Base-by-base conservation (phyloP, 2,329 filamentous ascomycete genomes). In the Aspergillus quadrilineatus region DNA sequence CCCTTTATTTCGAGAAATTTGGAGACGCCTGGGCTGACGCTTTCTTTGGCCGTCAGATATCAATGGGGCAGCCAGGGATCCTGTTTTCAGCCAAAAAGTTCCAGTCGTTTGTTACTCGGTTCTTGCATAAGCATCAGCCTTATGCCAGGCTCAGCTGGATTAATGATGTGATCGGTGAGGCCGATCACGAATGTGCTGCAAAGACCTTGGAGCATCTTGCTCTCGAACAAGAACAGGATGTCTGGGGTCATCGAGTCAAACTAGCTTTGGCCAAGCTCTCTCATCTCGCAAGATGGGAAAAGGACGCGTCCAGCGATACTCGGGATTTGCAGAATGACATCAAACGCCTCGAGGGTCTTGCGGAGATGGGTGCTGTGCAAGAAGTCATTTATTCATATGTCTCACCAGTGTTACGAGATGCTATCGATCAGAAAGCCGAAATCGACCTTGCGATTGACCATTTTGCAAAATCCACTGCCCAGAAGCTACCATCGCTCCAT, bases 201-300 rank as follows among this genome's bases (percentile, higher is more conserved):
- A 77, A 85, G 42, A 88, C 87, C 0, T 80, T 99, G 46, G 78
- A 89, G 43, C 78, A 84, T 6, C 80, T 92, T 17, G 92, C 90
- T 0, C 77, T 87, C 17, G 80, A 82, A 49, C 84, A 85, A 53
- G 92, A 97, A 71, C 83, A 85, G 51, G 88, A 92, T 65, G 76
- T 94, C 4, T 97, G 93, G 93, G 91, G 86, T 75, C 95, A 96
- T 77, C 94, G 95, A 73, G 89, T 96, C 34, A 89, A 97, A 73
- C 79, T 97, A 28, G 96, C 91, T 58, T 80, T 99, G 39, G 89
- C 90, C 36, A 97, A 97, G 74, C 81, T 99, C 46, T 84, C 87
- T 14, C 80, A 86, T 53, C 75, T 97, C 62, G 90, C 90, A 14
- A 84, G 86, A 39, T 79, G 73, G 55, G 76, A 79, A 57, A 68